Percentiles rank a stretch among this genome's conserved stretches.
These are phyloP conservation scores for Samsoniella hepiali DNA, from an alignment of 2,329 filamentous ascomycete species.

Conservation along the genomic window DNA sequence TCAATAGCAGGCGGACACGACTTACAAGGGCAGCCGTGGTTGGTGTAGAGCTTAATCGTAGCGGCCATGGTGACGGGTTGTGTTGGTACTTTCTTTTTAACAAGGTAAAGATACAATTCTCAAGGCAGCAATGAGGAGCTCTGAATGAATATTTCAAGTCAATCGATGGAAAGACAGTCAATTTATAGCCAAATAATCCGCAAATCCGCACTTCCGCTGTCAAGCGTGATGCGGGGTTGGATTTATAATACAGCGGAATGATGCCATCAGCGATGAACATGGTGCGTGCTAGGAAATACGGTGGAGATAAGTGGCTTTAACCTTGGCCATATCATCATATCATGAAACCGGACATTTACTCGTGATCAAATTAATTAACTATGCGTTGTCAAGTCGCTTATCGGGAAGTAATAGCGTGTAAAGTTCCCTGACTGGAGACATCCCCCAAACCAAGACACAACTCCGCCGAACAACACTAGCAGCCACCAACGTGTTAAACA, in stretches of 20 bases:
- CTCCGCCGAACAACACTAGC: neutral
- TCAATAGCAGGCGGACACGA: neutral
- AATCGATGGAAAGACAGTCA: neutral
- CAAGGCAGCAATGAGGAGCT: neutral
- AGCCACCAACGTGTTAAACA: neutral
- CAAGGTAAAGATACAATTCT: neutral
- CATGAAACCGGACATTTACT: too few species aligned
- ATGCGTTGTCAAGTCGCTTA: too few species aligned
- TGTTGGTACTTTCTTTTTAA: neutral
- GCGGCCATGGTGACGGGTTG: slow-evolving; percentile 28
- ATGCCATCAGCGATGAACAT: slow-evolving; percentile 1
- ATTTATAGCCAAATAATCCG: neutral
- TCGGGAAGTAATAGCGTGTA: too few species aligned
- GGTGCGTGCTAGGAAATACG: neutral
- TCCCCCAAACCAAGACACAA: neutral
- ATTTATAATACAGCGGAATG: slow-evolving; percentile 13
- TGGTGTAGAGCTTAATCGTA: slow-evolving; percentile 68
- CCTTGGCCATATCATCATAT: too few species aligned
- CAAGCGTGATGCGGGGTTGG: slow-evolving; percentile 4
- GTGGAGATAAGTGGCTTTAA: neutral
- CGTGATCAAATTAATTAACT: too few species aligned
- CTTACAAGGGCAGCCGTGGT: slow-evolving; percentile 63
- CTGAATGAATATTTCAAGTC: neutral
- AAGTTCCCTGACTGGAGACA: too few species aligned
- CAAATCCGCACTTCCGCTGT: neutral